A percentile compares a stretch with the other conserved stretches of the same genome.
Evolutionary conservation across 805 yeast genomes (phyloP).

Genomic region (Yarrowia keelungensis): DNA sequence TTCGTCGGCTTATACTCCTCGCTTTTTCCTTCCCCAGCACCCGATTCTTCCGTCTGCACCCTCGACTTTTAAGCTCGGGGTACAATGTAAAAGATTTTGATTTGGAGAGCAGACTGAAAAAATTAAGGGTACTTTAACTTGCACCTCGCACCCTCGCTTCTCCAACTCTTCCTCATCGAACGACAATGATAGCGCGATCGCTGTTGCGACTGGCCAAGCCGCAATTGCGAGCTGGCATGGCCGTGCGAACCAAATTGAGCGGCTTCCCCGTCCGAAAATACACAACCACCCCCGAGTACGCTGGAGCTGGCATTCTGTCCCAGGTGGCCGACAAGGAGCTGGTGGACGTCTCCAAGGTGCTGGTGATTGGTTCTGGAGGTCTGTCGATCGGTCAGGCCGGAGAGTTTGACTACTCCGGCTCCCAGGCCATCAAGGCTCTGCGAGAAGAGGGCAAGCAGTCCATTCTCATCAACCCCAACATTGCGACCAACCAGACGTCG

Average conservation of each 20-base stretch:
- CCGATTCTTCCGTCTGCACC: constrained; percentile 22
- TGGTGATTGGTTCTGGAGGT: constrained; percentile 97
- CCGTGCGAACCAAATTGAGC: constrained; percentile 31
- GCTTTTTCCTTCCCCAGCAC: constrained; percentile 29
- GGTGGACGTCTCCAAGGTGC: constrained; percentile 85
- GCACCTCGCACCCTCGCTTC: constrained; percentile 22
- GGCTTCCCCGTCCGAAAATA: constrained; percentile 12
- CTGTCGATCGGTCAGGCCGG: constrained; percentile 98
- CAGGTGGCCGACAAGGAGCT: constrained; percentile 51
- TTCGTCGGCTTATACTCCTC: not conserved
- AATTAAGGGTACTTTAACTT: constrained; percentile 25
- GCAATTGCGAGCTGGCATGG: constrained; percentile 38
- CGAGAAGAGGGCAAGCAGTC: constrained; percentile 87
- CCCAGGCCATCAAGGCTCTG: constrained; percentile 96
- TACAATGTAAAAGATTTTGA: constrained; percentile 24
- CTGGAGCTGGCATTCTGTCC: constrained; percentile 52
- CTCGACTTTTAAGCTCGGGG: constrained; percentile 11
- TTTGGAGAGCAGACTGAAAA: constrained; percentile 3
- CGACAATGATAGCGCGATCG: constrained; percentile 38
- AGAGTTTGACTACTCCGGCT: constrained; percentile 96
- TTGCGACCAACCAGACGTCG: constrained; percentile 96
- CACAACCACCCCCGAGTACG: constrained; percentile 44
- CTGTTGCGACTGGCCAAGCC: constrained; percentile 38
- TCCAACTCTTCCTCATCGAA: not conserved
- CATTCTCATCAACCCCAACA: constrained; percentile 90